A percentile compares a stretch with the other conserved stretches of the same genome.
Conservation (phyloP, 2,329 filamentous ascomycete species). For the Waltergamsia citrina region DNA sequence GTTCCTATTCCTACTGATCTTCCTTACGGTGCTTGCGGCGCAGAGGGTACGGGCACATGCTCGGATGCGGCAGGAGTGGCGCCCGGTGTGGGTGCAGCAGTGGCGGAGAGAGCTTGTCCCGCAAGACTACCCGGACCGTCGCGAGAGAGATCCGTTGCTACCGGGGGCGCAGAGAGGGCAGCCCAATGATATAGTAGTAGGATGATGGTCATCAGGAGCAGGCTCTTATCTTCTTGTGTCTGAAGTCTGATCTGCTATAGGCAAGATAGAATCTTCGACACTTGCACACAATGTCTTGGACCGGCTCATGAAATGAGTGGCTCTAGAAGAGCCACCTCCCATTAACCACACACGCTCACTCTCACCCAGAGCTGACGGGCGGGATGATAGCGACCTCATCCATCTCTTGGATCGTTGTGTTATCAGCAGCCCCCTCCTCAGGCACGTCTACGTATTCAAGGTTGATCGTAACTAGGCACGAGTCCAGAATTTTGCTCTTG, state of each 20-base stretch:
- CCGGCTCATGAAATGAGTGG: no score
- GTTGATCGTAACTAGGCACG: conserved; percentile 71
- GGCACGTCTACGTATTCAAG: conserved; percentile 69
- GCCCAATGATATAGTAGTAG: background rate
- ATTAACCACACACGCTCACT: conserved; percentile 3
- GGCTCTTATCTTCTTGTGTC: no score
- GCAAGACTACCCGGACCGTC: conserved; percentile 8
- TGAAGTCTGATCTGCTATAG: no score
- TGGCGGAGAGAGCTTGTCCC: background rate
- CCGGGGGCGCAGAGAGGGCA: background rate
- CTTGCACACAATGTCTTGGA: no score
- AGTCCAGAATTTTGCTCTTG: conserved; percentile 55
- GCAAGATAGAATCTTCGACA: no score
- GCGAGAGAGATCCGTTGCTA: conserved; percentile 20
- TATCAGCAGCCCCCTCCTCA: conserved; percentile 28
- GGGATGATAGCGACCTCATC: conserved; percentile 86
- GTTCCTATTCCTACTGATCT: conserved; percentile 12
- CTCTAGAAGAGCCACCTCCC: conserved; percentile 2
- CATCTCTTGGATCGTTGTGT: conserved; percentile 52
- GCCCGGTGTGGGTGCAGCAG: conserved; percentile 8
- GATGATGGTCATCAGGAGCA: no score
- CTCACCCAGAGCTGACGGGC: conserved; percentile 74
- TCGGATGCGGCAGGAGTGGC: conserved; percentile 9
- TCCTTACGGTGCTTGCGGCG: conserved; percentile 11
- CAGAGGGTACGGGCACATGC: conserved; percentile 11